Evolutionary conservation across 371 early-diverging fungal genomes (phyloP), one percentile per base, ranked within the genome.

Genomic region (Neoconidiobolus thromboides): DNA sequence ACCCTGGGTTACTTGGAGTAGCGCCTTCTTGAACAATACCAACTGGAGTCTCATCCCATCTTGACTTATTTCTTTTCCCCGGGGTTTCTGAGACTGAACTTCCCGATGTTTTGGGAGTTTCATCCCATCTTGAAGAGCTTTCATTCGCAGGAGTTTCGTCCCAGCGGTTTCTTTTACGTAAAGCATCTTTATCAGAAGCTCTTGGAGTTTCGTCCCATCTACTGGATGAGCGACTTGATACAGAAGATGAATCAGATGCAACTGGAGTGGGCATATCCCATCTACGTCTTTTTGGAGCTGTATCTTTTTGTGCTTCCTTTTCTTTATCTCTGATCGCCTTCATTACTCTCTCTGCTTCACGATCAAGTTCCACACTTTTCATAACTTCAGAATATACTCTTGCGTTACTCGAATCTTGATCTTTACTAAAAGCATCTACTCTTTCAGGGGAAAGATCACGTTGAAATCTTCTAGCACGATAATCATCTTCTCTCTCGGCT

Each of bases 241-340:
- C 12, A 7, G 5, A 5, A 12, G 41, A 41, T 5, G 15, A 47
- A 12, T 9, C 75, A 1, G 83, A 81, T 38, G 70, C 74, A 4
- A 68, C 81, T 0, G 91, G 82, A n/a, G 85, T 85, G 7, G 80
- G 81, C 2, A 84, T 80, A 65, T 92, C 93, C 92, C 92, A 93
- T 62, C 89, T 75, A 65, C 91, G 73, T 66, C 87, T 87, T 62
- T 77, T 75, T 58, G 58, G 67, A 56, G 7, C 66, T 62, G 55
- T 73, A 67, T 15, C 73, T 69, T 14, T 68, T 64, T 26, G 71
- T 62, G 75, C 69, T 48, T 71, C 67, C 15, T 60, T 61, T 64
- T 82, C 82, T 63, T 76, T 81, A 59, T 77, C 76, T 67, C 76
- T 81, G 15, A 57, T 57, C 6, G 44, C 14, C 9, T 44, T 69